These are phyloP conservation scores for Metarhizium rileyi DNA, from an alignment of 2,329 filamentous ascomycete genomes.

Conservation along the genomic window DNA sequence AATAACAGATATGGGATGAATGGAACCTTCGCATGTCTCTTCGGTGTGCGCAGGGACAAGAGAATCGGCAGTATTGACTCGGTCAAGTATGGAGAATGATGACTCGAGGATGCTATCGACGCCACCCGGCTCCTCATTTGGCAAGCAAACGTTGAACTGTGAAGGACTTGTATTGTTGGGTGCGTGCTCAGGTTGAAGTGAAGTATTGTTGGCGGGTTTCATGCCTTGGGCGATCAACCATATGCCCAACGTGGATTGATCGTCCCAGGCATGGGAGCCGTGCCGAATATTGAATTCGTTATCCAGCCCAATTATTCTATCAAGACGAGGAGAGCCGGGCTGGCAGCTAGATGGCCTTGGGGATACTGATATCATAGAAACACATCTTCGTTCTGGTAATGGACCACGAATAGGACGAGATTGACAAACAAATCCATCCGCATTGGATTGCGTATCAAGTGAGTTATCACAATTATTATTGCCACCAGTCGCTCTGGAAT, in stretches of 20 bases:
- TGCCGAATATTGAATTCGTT: conserved; percentile 20
- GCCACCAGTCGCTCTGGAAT: neutral
- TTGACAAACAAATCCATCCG: neutral
- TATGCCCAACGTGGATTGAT: conserved; percentile 24
- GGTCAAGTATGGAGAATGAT: conserved; percentile 2
- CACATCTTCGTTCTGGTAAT: neutral
- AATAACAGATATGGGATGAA: neutral
- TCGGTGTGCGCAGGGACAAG: neutral
- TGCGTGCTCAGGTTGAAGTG: conserved; percentile 8
- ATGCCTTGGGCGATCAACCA: conserved; percentile 28
- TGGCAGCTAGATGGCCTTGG: conserved; percentile 3
- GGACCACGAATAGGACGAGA: neutral
- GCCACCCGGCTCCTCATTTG: neutral
- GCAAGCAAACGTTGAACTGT: neutral
- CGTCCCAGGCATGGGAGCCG: conserved; percentile 21
- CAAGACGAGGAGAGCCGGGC: conserved; percentile 7
- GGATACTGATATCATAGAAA: conserved; percentile 1
- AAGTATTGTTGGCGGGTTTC: conserved; percentile 18
- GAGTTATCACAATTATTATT: neutral
- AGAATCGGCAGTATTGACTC: neutral
- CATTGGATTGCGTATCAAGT: conserved; percentile 1
- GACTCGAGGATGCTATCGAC: conserved; percentile 9
- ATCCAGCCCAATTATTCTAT: conserved; percentile 11
- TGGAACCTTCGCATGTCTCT: neutral
- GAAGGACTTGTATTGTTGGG: neutral